These are phyloP conservation scores for Chalara sp. DNA, from an alignment of 2,329 filamentous ascomycete genomes.

Conservation along the genomic window DNA sequence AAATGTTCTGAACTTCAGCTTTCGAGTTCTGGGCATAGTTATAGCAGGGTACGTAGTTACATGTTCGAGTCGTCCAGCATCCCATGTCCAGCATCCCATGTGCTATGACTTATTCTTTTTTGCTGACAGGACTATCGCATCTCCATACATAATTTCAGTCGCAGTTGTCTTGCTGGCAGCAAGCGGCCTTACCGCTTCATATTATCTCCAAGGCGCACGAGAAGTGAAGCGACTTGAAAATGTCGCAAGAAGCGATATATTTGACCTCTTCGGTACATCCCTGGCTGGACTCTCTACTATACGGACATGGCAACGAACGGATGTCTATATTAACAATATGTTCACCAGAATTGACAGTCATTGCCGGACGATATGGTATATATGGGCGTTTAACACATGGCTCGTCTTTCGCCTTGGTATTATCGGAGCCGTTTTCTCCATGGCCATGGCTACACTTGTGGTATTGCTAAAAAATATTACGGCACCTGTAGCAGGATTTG, in stretches of 20 bases:
- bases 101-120: background rate
- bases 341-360: constrained; percentile 58
- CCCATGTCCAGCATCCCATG: constrained; percentile 32
- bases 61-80: constrained; percentile 49
- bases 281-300: constrained; percentile 68
- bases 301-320: constrained; percentile 62
- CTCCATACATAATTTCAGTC: too few relatives aligned
- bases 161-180: too few relatives aligned
- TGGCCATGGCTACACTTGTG: background rate
- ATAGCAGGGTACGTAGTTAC: constrained; percentile 38
- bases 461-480: background rate
- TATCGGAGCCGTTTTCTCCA: background rate
- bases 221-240: constrained; percentile 71
- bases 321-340: constrained; percentile 61
- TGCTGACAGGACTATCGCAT: too few relatives aligned
- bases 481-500: constrained; percentile 65
- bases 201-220: constrained; percentile 59
- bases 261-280: constrained; percentile 61
- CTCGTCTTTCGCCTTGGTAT: constrained; percentile 60
- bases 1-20: background rate
- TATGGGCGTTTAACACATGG: constrained; percentile 53
- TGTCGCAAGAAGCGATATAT: constrained; percentile 68
- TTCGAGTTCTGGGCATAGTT: constrained; percentile 49
- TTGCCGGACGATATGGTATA: constrained; percentile 58
- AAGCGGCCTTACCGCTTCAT: background rate